A percentile compares a stretch with the other conserved stretches of the same genome.
phyloP scores from a whole-genome alignment of 1,284 basidiomycete species.

The Sphagnurus paluster region DNA sequence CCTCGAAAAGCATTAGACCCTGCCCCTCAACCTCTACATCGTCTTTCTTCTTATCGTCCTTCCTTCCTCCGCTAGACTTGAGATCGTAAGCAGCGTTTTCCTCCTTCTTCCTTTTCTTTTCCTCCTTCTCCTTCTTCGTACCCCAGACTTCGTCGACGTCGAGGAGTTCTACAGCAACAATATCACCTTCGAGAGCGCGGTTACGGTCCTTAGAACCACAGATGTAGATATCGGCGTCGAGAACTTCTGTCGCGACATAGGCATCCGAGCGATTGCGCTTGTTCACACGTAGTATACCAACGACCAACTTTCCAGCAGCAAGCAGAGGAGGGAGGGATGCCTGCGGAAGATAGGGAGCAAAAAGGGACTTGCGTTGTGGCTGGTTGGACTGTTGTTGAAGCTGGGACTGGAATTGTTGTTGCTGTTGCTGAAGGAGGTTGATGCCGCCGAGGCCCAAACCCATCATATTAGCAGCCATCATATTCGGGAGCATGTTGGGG shows the following conservation, averaged over 20 bases:
- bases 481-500: conserved; percentile 94
- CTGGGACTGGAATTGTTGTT: conserved; percentile 88
- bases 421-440: conserved; percentile 82
- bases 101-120: conserved; percentile 99
- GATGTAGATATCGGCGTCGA: conserved; percentile 99
- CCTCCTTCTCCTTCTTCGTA: conserved; percentile 99
- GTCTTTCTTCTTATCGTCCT: conserved; percentile 99
- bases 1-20: conserved; percentile 94
- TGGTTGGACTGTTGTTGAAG: conserved; percentile 87
- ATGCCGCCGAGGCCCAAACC: conserved; percentile 81
- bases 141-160: conserved; percentile 99
- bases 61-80: conserved; percentile 75
- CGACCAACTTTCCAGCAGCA: conserved; percentile 97
- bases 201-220: conserved; percentile 99
- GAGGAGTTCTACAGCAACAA: conserved; percentile 96
- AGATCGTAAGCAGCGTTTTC: conserved; percentile 92
- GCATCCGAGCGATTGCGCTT: conserved; percentile 99
- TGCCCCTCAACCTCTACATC: conserved; percentile 99
- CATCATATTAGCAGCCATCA: conserved; percentile 95
- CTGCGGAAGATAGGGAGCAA: conserved; percentile 98
- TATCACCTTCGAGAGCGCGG: conserved; percentile 96
- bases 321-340: conserved; percentile 96
- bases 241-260: conserved; percentile 98
- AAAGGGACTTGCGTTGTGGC: conserved; percentile 96
- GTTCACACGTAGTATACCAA: conserved; percentile 96